Base-by-base conservation (phyloP, 495 filamentous ascomycete species). In the Daldinia grandis region DNA sequence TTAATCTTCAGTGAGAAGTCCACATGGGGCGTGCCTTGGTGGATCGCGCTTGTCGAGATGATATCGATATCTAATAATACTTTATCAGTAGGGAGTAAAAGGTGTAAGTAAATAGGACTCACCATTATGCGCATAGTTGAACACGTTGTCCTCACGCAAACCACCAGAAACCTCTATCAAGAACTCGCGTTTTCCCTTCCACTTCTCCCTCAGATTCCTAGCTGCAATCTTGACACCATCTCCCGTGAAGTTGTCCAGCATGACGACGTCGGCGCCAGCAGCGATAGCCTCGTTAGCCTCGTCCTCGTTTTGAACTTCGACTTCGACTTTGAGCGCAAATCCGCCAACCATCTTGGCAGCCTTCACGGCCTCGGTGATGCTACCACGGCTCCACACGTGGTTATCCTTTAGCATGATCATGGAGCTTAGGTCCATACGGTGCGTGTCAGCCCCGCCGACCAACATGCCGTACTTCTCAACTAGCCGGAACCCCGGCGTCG, bases 341-440 rank as follows among this genome's bases (percentile, higher is more conserved):
- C 95, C 96, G 9, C 89, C 94, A 0, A 88, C 93, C 14, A 88
- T 84, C 79, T 93, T 94, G 3, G 95, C 95, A 1, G 94, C 91
- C 63, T 81, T 81, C 19, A 98, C 94, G 5, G 96, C 95, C 4
- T 87, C 81, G 2, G 90, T 90, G 75, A 98, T 98, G 64, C 90
- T 91, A 5, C 90, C 91, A 69, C 90, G 89, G 40, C 92, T 92
- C 91, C 93, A 96, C 30, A 99, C 88, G 78, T 99, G 95, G 77
- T 99, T 99, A 80, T 99, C 95, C 82, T 99, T 99, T 56, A 99
- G 84, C 95, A 99, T 99, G 25, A 92, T 93, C 95, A 99, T 98
- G 47, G 89, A 85, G 68, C 90, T 93, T 38, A 99, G 81, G 79
- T 98, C 96, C 79, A 97, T 92, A 14, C 95, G 87, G 76, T 99